These are phyloP conservation scores for Herpotrichia juniperi DNA, from an alignment of 2,329 filamentous ascomycete genomes.

Conservation along the genomic window DNA sequence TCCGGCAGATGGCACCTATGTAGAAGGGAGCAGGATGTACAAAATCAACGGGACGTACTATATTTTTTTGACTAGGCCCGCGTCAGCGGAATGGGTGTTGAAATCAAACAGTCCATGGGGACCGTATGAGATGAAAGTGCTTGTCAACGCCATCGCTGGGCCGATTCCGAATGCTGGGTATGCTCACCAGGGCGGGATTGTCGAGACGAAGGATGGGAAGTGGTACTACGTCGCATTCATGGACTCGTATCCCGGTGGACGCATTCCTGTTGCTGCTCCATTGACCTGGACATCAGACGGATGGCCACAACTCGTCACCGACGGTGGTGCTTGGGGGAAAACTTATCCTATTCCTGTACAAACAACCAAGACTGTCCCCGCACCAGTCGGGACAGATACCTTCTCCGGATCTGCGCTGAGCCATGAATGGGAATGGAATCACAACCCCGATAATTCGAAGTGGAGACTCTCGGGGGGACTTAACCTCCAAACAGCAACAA, in stretches of 20 bases:
- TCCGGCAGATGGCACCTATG: constrained; percentile 40
- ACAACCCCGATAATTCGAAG: constrained; percentile 61
- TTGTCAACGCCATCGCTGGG: constrained; percentile 51
- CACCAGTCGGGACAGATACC: constrained; percentile 50
- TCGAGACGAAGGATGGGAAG: constrained; percentile 57
- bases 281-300: constrained; percentile 60
- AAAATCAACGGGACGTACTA: constrained; percentile 63
- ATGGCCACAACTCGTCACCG: constrained; percentile 54
- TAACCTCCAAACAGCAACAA: constrained; percentile 55
- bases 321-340: constrained; percentile 56
- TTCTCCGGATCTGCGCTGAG: constrained; percentile 53
- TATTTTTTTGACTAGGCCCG: constrained; percentile 58
- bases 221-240: constrained; percentile 68
- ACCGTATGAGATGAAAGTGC: constrained; percentile 56
- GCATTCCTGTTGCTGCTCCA: constrained; percentile 64
- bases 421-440: constrained; percentile 66
- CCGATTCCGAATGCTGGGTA: constrained; percentile 55
- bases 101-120: constrained; percentile 59
- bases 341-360: constrained; percentile 48
- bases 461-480: constrained; percentile 52
- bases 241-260: constrained; percentile 62
- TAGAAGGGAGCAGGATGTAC: constrained; percentile 62
- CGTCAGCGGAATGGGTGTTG: constrained; percentile 56
- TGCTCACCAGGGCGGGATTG: constrained; percentile 63
- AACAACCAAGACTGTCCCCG: constrained; percentile 36